Evolutionary conservation across 1,284 basidiomycete genomes (phyloP).

Genomic region (Puccinia brachypodii): DNA sequence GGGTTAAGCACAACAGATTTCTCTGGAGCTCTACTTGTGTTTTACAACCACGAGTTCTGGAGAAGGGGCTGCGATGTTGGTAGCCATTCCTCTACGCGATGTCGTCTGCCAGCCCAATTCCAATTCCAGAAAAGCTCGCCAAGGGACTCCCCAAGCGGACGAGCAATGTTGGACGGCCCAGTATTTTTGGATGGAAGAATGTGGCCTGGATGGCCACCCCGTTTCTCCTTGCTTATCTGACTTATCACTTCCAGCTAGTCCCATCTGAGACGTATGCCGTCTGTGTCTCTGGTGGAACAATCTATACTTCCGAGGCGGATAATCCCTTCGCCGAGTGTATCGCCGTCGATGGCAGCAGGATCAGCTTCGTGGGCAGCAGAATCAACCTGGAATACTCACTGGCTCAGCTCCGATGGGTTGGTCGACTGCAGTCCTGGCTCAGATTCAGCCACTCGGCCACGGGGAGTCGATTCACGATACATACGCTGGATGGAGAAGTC

Average conservation of each 20-base stretch:
- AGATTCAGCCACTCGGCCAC: neutral
- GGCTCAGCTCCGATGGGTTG: neutral
- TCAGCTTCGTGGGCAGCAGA: conserved; percentile 26
- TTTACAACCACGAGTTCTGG: no score
- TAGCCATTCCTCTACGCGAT: no score
- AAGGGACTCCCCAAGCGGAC: neutral
- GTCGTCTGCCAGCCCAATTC: neutral
- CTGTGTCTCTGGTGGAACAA: conserved; percentile 19
- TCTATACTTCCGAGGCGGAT: conserved; percentile 14
- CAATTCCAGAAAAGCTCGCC: neutral
- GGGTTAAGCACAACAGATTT: no score
- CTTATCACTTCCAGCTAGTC: conserved; percentile 2
- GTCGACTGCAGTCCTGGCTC: neutral
- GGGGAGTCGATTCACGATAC: neutral
- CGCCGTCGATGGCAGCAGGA: neutral
- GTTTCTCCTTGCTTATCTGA: neutral
- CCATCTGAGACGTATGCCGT: neutral
- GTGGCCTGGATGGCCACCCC: neutral
- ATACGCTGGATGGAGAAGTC: neutral
- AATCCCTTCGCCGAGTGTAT: conserved; percentile 36
- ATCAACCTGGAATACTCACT: neutral
- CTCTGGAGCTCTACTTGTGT: no score
- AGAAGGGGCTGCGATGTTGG: no score
- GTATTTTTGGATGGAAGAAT: neutral
- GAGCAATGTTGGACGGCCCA: neutral